Evolutionary conservation across 495 filamentous ascomycete genomes (phyloP).

Genomic region (Hypoxylon perforatum): DNA sequence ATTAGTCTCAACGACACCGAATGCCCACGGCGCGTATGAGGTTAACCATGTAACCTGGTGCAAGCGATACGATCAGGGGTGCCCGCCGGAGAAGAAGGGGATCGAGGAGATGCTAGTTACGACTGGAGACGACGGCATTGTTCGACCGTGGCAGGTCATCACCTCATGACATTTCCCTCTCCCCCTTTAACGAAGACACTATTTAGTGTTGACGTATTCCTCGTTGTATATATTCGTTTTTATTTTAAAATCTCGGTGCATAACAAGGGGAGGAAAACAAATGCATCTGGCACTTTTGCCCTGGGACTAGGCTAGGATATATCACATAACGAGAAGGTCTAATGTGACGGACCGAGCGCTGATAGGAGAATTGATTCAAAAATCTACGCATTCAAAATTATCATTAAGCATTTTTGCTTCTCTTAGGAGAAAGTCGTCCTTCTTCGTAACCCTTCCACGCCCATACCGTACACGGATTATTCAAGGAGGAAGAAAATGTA

Average conservation of each 20-base stretch:
- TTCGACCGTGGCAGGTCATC: constrained; percentile 73
- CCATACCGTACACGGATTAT: constrained; percentile 20
- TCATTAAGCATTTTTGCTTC: constrained; percentile 13
- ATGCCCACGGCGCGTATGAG: constrained; percentile 90
- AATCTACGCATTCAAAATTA: neutral
- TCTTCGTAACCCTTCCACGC: neutral
- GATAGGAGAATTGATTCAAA: constrained; percentile 3
- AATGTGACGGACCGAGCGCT: constrained; percentile 22
- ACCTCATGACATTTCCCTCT: constrained; percentile 8
- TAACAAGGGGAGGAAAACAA: neutral
- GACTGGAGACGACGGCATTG: constrained; percentile 82
- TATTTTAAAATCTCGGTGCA: neutral
- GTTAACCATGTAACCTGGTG: constrained; percentile 91
- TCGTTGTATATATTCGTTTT: constrained; percentile 24
- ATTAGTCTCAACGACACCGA: constrained; percentile 70
- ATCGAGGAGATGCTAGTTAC: constrained; percentile 81
- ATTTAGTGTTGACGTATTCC: no score
- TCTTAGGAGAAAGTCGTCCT: constrained; percentile 4
- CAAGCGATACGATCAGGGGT: constrained; percentile 64
- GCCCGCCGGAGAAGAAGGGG: constrained; percentile 53
- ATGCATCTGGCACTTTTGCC: neutral
- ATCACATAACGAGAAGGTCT: constrained; percentile 5
- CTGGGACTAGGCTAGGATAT: constrained; percentile 11
- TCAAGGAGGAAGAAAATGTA: constrained; percentile 22
- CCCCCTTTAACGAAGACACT: no score